Evolutionary conservation across 768 basidiomycete species (phyloP).

Genomic region (Kwoniella newhampshirensis): DNA sequence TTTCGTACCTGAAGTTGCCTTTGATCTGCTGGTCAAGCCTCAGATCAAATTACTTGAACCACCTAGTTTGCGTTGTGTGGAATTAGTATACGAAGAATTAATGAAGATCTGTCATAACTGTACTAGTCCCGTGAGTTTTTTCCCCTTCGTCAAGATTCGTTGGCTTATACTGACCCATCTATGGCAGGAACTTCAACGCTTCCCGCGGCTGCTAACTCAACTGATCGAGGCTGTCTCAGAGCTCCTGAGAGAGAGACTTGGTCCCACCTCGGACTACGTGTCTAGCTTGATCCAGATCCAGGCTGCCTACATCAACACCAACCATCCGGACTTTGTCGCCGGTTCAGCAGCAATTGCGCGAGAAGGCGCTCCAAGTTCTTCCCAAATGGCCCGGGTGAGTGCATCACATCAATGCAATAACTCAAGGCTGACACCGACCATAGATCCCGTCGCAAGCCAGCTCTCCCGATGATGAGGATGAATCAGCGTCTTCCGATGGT

Average conservation of each 20-base stretch:
- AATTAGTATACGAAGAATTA: constrained; percentile 96
- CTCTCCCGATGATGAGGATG: constrained; percentile 63
- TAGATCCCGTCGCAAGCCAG: constrained; percentile 53
- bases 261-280: constrained; percentile 95
- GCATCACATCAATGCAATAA: not conserved
- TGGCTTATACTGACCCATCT: not conserved
- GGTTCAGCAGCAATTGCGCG: constrained; percentile 62
- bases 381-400: constrained; percentile 26
- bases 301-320: constrained; percentile 98
- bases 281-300: constrained; percentile 95
- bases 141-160: not conserved
- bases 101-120: constrained; percentile 99
- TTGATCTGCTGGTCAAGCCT: constrained; percentile 93
- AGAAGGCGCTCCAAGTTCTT: constrained; percentile 30
- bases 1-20: constrained; percentile 95
- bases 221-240: constrained; percentile 97
- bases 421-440: not conserved
- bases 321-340: constrained; percentile 90
- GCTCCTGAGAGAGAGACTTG: constrained; percentile 86
- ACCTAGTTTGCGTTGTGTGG: constrained; percentile 91
- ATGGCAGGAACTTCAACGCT: constrained; percentile 84
- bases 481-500: constrained; percentile 59
- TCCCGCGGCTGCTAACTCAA: constrained; percentile 88
- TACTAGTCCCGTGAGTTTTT: constrained; percentile 71
- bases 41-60: constrained; percentile 95